Conservation (phyloP, 148 eudicot species). For the Mesembryanthemum crystallinum region DNA sequence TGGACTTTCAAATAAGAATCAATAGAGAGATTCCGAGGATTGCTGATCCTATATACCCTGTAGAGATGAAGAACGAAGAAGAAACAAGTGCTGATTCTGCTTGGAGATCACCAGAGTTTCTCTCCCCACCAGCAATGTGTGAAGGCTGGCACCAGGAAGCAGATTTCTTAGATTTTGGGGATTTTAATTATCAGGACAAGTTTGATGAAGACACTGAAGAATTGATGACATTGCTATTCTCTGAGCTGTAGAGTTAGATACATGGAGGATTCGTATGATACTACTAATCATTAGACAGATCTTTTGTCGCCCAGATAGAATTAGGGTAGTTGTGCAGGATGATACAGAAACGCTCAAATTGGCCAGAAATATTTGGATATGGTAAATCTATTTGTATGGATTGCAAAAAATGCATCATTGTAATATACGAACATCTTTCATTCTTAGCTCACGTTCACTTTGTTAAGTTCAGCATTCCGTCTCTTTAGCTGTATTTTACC, state of each 20-base stretch:
- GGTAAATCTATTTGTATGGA: not conserved
- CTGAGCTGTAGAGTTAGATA: not conserved
- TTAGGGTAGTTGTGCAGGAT: not conserved
- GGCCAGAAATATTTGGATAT: too few species aligned
- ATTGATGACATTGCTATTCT: constrained; percentile 6
- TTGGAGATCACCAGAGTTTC: not conserved
- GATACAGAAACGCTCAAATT: not conserved
- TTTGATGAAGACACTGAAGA: constrained; percentile 13
- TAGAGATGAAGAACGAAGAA: not conserved
- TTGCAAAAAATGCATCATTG: not conserved
- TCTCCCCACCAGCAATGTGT: not conserved
- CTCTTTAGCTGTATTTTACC: not conserved
- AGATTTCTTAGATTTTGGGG: constrained; percentile 8
- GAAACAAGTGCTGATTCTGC: not conserved
- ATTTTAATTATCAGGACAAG: not conserved
- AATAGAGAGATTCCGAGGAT: not conserved
- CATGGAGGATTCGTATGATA: not conserved
- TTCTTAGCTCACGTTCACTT: not conserved
- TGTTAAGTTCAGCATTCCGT: not conserved
- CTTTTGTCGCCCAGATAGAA: not conserved
- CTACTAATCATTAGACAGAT: not conserved
- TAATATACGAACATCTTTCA: not conserved
- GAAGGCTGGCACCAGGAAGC: not conserved
- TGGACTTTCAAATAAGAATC: not conserved
- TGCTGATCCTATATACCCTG: not conserved